Base-by-base conservation (phyloP, 345 rosid genomes). In the Lepidium didymum region DNA sequence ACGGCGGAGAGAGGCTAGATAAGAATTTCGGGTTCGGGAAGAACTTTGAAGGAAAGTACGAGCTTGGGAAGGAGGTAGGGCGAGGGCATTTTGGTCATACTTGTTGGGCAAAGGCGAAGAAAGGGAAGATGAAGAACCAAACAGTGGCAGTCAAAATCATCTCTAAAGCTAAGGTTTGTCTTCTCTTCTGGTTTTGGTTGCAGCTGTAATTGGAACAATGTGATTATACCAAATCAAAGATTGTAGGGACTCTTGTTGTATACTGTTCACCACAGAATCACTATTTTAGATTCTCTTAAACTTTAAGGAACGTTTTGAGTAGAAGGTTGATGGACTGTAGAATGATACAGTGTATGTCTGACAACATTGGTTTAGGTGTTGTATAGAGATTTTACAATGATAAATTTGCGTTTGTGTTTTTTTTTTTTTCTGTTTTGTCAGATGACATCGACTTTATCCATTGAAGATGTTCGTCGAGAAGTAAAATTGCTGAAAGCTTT, bases 31-130 rank as follows among this genome's bases (percentile, higher is more conserved):
- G 96, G 5, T 91, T 89, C 62, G 73, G 78, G 13, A 91, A 86
- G 83, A 86, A 91, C 61, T 79, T 94, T 1, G 90, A 83, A 36
- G 85, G 87, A 6, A 89, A 81, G 75, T 94, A 80, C 43, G 96
- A 94, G 78, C 69, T 89, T 3, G 99, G 96, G 67, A 85, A 81
- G 72, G 97, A 94, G 77, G 80, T 94, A 3, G 99, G 99, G 18
- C 84, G 96, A 72, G 97, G 99, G 70, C 99, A 94, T 85, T 94
- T 94, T 71, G 99, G 99, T 75, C 96, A 91, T 75, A 91, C 97
- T 44, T 91, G 96, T 75, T 86, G 87, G 75, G 99, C 97, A 1
- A 91, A 81, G 68, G 86, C 84, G 1, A 94, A 85, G 79, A 94
- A 89, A 68, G 97, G 99, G 14, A 83, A 83, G 74, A 77, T 84